Base-by-base conservation (phyloP, 2,329 filamentous ascomycete genomes). In the Penicillium hesseltinei region DNA sequence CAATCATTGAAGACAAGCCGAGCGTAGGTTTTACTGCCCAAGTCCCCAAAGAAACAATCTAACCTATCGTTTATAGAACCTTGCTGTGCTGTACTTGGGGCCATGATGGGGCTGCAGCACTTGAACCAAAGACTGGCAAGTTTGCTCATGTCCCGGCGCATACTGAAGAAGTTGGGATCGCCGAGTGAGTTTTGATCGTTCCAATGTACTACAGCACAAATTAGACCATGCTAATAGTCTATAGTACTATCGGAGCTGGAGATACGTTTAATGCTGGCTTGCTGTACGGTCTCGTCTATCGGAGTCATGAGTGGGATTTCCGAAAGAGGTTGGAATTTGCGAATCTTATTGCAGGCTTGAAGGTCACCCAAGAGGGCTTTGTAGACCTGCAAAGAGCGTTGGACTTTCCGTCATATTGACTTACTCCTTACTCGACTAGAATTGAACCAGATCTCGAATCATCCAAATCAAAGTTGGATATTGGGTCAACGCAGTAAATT, bases 261-360 rank as follows among this genome's bases (percentile, higher is more conserved):
- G 89, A 91, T 68, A 90, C 88, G 0, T 91, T 91, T 67, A 84
- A 88, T 62, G 88, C 88, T 35, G 88, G 87, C 58, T 84, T 89
- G 72, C 74, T 91, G 48, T 90, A 86, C 73, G 81, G 78, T 36
- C 71, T 89, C 59, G 73, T 82, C 56, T 82, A 78, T 67, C 80
- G 80, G 61, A 63, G 67, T 43, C 66, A 72, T 9, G 75, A 81
- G 61, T 87, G 83, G 83, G 70, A 75, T 63, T 66, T 80, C 46
- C 63, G 73, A 50, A 69, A 73, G 56, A 83, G 80, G 65, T 70
- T 89, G 59, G 71, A 68, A 33, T 88, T 89, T 73, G 86, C 87
- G 46, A 88, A 87, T 62, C 78, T 81, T 57, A 71, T 91, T 69
- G 88, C 88, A 51, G 87, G 87, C 40, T 77, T 80, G 59, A 91